Conservation (phyloP, 352 stramenopile genomes). For the Pythium dissimile region DNA sequence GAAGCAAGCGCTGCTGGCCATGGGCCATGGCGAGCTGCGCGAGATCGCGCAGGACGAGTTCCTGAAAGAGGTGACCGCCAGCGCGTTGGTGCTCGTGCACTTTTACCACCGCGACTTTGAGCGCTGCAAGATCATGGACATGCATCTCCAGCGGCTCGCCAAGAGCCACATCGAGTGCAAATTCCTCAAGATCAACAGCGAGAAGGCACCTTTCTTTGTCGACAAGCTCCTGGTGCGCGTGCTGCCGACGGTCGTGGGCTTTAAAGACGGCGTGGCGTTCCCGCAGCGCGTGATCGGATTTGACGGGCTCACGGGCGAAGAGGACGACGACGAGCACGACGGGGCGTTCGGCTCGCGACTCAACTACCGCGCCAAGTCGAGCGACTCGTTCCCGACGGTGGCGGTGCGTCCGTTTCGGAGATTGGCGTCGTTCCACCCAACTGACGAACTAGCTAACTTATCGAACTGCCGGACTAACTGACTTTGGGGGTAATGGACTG, state of each 20-base stretch:
- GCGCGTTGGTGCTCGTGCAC: conserved; percentile 85
- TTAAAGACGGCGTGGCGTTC: conserved; percentile 90
- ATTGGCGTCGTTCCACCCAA: no score
- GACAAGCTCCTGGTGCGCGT: conserved; percentile 92
- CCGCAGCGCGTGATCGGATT: conserved; percentile 90
- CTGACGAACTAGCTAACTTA: no score
- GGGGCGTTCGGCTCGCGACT: conserved; percentile 35
- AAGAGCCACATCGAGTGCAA: conserved; percentile 89
- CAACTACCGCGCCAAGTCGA: conserved; percentile 40
- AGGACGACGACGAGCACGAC: conserved; percentile 54
- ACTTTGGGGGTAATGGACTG: conserved; percentile 6
- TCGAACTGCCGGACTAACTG: no score
- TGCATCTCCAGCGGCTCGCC: conserved; percentile 65
- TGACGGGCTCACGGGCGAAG: conserved; percentile 88
- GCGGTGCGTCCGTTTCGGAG: conserved; percentile 43
- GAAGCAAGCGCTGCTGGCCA: conserved; percentile 59
- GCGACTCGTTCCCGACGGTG: conserved; percentile 57
- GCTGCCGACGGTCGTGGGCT: conserved; percentile 92
- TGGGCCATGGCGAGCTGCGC: conserved; percentile 77
- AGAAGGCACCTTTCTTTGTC: conserved; percentile 95
- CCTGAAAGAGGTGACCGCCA: conserved; percentile 90
- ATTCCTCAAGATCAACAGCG: conserved; percentile 93
- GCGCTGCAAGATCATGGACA: conserved; percentile 97
- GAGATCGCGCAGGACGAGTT: conserved; percentile 97
- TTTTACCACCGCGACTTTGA: conserved; percentile 98